Conservation (phyloP, 352 stramenopile species). For the Globisporangium megalacanthum region DNA sequence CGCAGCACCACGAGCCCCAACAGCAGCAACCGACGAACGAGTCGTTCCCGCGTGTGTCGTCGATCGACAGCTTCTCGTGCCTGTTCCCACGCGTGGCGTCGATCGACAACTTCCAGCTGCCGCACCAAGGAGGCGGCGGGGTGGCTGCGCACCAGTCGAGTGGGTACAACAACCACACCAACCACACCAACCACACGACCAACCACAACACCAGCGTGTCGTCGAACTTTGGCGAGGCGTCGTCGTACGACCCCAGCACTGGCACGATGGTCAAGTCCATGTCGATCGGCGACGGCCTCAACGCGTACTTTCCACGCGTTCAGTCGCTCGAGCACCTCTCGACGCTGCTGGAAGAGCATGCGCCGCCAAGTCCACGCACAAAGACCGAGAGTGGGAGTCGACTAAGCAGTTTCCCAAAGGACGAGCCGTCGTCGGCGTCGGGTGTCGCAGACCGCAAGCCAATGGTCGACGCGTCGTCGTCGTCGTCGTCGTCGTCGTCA, state of each 20-base stretch:
- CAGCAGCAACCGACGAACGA: conserved; percentile 12
- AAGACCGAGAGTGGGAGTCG: conserved; percentile 6
- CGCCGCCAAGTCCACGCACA: conserved; percentile 35
- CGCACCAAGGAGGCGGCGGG: conserved; percentile 11
- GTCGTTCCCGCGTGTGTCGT: conserved; percentile 65
- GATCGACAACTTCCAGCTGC: conserved; percentile 72
- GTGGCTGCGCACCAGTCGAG: conserved; percentile 5
- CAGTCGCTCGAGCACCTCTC: conserved; percentile 76
- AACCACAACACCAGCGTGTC: conserved; percentile 5
- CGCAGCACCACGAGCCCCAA: background rate
- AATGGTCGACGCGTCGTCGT: background rate
- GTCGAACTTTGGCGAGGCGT: conserved; percentile 3
- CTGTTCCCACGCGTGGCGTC: conserved; percentile 78
- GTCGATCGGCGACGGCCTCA: conserved; percentile 59
- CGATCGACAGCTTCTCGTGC: conserved; percentile 82
- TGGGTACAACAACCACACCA: conserved; percentile 8
- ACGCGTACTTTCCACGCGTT: conserved; percentile 70
- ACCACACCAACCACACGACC: conserved; percentile 1
- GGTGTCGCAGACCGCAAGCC: conserved; percentile 2
- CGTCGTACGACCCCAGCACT: conserved; percentile 22
- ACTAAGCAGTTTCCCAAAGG: background rate
- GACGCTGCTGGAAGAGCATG: conserved; percentile 60
- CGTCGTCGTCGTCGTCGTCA: background rate
- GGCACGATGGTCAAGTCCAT: conserved; percentile 41
- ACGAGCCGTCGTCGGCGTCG: conserved; percentile 4